phyloP scores from a whole-genome alignment of 2,329 filamentous ascomycete species.

The Pseudogymnoascus sp. region DNA sequence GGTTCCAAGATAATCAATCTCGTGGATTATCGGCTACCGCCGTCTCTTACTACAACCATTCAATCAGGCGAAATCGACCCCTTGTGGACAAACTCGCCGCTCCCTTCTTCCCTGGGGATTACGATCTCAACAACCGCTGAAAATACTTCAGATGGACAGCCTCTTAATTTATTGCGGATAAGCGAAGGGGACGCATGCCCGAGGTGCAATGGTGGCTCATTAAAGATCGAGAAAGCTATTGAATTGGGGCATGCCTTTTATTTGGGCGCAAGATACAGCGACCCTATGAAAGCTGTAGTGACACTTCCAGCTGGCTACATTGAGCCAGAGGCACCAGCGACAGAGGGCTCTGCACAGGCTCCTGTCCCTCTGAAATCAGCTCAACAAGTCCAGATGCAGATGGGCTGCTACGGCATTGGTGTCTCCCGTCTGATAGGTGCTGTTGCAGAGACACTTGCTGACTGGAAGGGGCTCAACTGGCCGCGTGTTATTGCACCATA shows the following conservation, averaged over 20 bases:
- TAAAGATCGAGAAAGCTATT: slow-evolving; percentile 64
- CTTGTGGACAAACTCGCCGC: slow-evolving; percentile 15
- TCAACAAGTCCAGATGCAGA: slow-evolving; percentile 56
- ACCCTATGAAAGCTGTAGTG: slow-evolving; percentile 59
- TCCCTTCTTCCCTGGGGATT: slow-evolving; percentile 5
- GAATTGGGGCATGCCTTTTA: slow-evolving; percentile 95
- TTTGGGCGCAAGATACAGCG: slow-evolving; percentile 80
- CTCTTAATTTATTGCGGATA: slow-evolving; percentile 57
- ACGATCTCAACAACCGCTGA: slow-evolving; percentile 19
- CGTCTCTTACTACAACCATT: slow-evolving; percentile 11
- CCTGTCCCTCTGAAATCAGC: background rate
- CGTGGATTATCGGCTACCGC: slow-evolving; percentile 29
- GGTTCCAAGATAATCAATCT: slow-evolving; percentile 29
- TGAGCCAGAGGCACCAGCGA: background rate
- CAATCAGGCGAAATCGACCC: slow-evolving; percentile 12
- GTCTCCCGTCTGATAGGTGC: slow-evolving; percentile 85
- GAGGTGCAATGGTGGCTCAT: slow-evolving; percentile 51
- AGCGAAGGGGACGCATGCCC: slow-evolving; percentile 64
- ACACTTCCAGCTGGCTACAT: slow-evolving; percentile 29
- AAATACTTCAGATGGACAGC: slow-evolving; percentile 31
- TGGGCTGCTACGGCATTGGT: slow-evolving; percentile 96
- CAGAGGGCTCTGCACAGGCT: background rate
- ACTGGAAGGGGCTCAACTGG: slow-evolving; percentile 75
- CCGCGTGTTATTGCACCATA: slow-evolving; percentile 79
- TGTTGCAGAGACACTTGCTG: slow-evolving; percentile 66